Evolutionary conservation across 371 early-diverging fungal species (phyloP), one percentile per base, ranked within the genome.

Genomic region (Mucor mucedo): DNA sequence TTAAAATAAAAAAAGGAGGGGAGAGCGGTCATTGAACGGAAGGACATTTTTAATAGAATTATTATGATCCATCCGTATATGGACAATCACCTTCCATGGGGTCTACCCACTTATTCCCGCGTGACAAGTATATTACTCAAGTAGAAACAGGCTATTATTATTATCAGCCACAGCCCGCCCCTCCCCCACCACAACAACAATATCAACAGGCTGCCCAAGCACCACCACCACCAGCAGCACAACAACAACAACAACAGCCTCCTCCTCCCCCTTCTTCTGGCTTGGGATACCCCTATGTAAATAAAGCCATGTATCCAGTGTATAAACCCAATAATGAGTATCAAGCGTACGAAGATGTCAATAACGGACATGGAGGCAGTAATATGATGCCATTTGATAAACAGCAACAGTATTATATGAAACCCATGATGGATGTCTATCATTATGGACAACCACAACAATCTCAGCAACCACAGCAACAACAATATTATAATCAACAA

Each of bases 261-360:
- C 28, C 21, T 28, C 49, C 21, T 5, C 49, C 21, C 4, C 49
- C 49, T 48, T n/a, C 49, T 27, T 21, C 49, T 48, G 49, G 21
- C 8, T 48, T 48, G 28, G 49, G 49, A 48, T 50, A 50, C 69
- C 94, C 91, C 10, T 92, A 89, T 67, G 83, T 88, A 74, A 90
- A 89, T 83, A 91, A 93, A 84, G 80, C 78, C 58, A 84, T 90
- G 84, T 50, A 50, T 30, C 50, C 50, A 29, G 50, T 50, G 6
- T 92, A 92, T 47, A 50, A 50, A 58, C 58, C 58, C 38, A 28
- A 4, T 3, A 11, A 50, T 30, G 50, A 30, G 10, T 50, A 50
- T 50, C 49, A 21, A 27, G 10, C 49, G 1, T 48, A 14, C n/a
- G 50, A 50, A 28, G 28, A 50, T 30, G 30, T 28, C 7, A 48